Conservation (phyloP, 257 asterid species). For the Echium plantagineum region DNA sequence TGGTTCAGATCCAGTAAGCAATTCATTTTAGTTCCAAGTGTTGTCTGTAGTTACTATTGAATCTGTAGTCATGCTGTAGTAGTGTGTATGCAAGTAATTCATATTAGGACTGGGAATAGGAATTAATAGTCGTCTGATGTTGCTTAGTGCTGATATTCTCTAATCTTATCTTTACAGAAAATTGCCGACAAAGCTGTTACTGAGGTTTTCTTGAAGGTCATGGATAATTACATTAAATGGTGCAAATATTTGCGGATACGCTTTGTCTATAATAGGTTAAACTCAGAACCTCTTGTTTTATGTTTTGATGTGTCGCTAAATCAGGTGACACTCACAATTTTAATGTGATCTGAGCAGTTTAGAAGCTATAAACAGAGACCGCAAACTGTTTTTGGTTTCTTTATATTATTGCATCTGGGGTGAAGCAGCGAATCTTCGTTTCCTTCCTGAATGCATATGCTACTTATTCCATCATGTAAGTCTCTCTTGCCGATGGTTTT, state of each 20-base stretch:
- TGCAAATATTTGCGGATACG: conserved; percentile 85
- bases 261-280: conserved; percentile 75
- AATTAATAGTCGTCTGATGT: neutral
- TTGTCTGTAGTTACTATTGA: neutral
- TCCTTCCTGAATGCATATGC: conserved; percentile 97
- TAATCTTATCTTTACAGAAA: conserved; percentile 36
- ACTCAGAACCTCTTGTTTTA: conserved; percentile 14
- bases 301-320: neutral
- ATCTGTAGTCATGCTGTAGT: neutral
- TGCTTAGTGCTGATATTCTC: neutral
- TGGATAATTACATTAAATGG: conserved; percentile 97
- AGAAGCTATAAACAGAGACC: conserved; percentile 89
- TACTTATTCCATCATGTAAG: conserved; percentile 91
- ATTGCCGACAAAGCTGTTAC: conserved; percentile 80
- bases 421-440: conserved; percentile 96
- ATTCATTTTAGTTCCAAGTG: neutral
- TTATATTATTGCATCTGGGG: conserved; percentile 95
- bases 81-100: neutral
- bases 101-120: neutral
- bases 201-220: conserved; percentile 84
- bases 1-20: conserved; percentile 55
- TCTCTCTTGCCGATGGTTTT: conserved; percentile 5
- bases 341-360: conserved; percentile 34
- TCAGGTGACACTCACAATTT: conserved; percentile 16
- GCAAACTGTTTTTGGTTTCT: conserved; percentile 75